Percentiles rank a stretch among this genome's conserved stretches.
Evolutionary conservation across 164 flowering plant genomes (phyloP).

Genomic region (Brasenia schreberi): DNA sequence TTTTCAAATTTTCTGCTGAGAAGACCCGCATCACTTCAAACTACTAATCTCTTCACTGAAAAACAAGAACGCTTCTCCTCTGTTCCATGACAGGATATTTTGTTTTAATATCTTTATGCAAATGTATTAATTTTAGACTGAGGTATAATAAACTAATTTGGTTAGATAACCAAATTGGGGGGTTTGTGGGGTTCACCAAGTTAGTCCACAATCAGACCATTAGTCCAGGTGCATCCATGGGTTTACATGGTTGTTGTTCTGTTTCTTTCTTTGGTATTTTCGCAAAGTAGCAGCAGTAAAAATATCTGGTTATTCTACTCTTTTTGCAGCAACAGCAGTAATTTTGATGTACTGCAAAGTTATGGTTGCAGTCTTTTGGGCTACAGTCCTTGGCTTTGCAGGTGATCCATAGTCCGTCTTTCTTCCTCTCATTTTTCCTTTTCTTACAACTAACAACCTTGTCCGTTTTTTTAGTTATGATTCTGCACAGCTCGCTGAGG

Average conservation of each 20-base stretch:
- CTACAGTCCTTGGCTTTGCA: slow-evolving; percentile 49
- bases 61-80: no score
- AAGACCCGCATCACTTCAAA: no score
- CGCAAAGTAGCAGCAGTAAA: not conserved
- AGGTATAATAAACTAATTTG: no score
- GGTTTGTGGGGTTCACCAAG: no score
- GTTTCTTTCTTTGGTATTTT: not conserved
- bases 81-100: no score
- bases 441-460: not conserved
- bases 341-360: slow-evolving; percentile 46
- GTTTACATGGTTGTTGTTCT: not conserved
- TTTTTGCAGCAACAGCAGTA: slow-evolving; percentile 53
- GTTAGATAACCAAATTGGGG: no score
- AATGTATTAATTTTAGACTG: no score
- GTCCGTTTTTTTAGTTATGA: slow-evolving; percentile 22
- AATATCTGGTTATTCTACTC: not conserved
- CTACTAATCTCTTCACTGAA: no score
- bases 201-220: no score
- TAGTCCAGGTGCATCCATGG: no score
- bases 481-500: slow-evolving; percentile 51
- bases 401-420: slow-evolving; percentile 20
- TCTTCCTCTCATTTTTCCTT: not conserved
- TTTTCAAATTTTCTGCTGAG: no score
- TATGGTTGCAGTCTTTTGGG: slow-evolving; percentile 62
- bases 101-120: no score